phyloP scores from a whole-genome alignment of 2,329 filamentous ascomycete species.

The Pseudopithomyces maydicus region DNA sequence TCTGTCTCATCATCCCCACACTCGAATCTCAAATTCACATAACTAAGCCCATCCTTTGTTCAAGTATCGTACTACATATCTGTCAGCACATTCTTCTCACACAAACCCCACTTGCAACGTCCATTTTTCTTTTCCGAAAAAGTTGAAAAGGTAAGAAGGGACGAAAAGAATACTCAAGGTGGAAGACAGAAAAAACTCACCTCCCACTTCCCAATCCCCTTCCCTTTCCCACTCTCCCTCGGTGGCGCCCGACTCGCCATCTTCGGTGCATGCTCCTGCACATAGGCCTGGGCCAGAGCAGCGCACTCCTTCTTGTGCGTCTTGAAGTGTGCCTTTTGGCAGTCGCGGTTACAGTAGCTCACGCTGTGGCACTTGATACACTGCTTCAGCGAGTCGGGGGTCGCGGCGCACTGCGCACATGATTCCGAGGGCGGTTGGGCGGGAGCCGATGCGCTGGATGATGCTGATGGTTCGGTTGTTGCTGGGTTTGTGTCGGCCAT shows the following conservation, averaged over 20 bases:
- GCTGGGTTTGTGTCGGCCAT: background rate
- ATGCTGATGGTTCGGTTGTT: slow-evolving; percentile 7
- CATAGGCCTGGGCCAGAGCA: slow-evolving; percentile 45
- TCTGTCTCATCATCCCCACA: no score
- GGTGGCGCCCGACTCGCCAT: slow-evolving; percentile 42
- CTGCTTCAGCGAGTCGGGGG: slow-evolving; percentile 34
- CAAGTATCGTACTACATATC: no score
- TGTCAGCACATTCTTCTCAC: no score
- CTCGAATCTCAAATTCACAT: no score
- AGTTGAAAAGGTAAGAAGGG: no score
- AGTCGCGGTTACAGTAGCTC: slow-evolving; percentile 47
- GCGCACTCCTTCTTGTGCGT: slow-evolving; percentile 49
- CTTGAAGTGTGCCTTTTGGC: slow-evolving; percentile 47
- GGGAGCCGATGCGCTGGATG: slow-evolving; percentile 13
- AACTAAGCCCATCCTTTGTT: no score
- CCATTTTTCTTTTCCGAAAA: no score
- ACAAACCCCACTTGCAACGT: no score
- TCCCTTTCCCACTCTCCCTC: slow-evolving; percentile 36
- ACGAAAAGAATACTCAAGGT: background rate
- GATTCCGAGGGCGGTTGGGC: background rate
- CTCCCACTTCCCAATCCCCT: slow-evolving; percentile 49
- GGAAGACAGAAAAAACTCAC: slow-evolving; percentile 15
- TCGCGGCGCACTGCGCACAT: slow-evolving; percentile 33
- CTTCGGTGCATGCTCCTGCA: slow-evolving; percentile 45
- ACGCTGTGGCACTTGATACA: slow-evolving; percentile 48